Evolutionary conservation across 257 asterid species (phyloP), one percentile per base, ranked within the genome.

Genomic region (Sherardia arvensis): DNA sequence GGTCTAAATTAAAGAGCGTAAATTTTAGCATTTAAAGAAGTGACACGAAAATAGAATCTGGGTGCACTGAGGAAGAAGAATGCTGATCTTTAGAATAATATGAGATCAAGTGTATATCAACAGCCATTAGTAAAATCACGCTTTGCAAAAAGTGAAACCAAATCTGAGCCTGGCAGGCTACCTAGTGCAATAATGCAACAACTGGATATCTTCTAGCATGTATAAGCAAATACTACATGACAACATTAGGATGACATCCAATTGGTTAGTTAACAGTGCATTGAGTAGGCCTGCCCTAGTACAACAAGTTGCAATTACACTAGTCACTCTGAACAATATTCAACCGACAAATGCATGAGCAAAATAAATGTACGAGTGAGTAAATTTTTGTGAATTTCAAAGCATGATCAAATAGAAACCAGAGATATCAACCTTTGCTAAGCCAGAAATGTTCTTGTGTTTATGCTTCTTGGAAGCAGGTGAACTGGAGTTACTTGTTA

Each of bases 401-500:
- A 43, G 60, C 51, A 47, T 72, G 66, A 53, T 57, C 73, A 22
- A 59, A 48, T 54, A 69, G 33, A 36, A 62, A 36, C 48, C 27
- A 55, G 23, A 73, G 9, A 32, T 23, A 62, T 82, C 55, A 61
- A 90, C 99, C 97, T 93, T 90, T 67, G 80, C 85, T 76, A 84
- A 69, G 68, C 86, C 88, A 43, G 77, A 7, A 40, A 73, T 30
- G 68, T 77, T 81, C 77, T 64, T 83, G 64, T 53, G 83, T 33
- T 81, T 90, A 55, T 74, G 84, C 70, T 80, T 84, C 83, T 85
- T 90, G 76, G 27, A 25, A 36, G 91, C 83, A 61, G 80, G 85
- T 7, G 83, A 68, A 70, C 81, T 84, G 65, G 86, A 81, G 76
- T 75, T 70, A 68, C 69, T 74, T 72, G 61, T 57, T 55, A 76